These are phyloP conservation scores for Russula sp. DNA, from an alignment of 768 basidiomycete genomes.

Conservation along the genomic window DNA sequence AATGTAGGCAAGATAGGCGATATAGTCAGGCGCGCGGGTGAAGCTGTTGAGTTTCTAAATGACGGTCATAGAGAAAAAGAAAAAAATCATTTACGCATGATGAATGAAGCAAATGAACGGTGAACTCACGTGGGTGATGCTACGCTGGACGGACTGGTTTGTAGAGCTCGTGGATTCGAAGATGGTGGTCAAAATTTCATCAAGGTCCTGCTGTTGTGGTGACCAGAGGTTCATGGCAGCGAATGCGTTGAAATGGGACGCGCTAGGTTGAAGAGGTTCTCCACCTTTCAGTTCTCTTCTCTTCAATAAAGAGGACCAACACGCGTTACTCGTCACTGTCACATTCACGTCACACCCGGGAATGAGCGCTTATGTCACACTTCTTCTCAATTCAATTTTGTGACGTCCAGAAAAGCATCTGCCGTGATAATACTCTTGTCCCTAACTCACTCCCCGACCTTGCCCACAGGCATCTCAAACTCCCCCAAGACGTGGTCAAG, in stretches of 20 bases:
- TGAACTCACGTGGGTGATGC: constrained; percentile 69
- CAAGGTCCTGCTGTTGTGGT: constrained; percentile 78
- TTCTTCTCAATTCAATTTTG: not conserved
- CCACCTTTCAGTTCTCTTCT: constrained; percentile 13
- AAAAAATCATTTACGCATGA: constrained; percentile 20
- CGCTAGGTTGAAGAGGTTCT: constrained; percentile 15
- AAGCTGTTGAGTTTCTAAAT: constrained; percentile 78
- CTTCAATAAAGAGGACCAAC: constrained; percentile 16
- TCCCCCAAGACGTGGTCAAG: not conserved
- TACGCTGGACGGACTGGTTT: constrained; percentile 58
- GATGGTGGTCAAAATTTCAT: constrained; percentile 88
- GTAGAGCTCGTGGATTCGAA: constrained; percentile 83
- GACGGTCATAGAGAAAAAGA: constrained; percentile 4
- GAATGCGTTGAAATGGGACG: constrained; percentile 17
- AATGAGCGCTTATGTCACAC: constrained; percentile 4
- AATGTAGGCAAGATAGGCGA: constrained; percentile 93
- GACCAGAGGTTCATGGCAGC: constrained; percentile 57
- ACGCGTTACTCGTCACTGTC: constrained; percentile 16
- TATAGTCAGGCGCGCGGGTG: constrained; percentile 86
- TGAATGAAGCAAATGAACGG: constrained; percentile 21
- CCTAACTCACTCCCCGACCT: not conserved
- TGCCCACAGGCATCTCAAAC: not conserved
- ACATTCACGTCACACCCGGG: not conserved
- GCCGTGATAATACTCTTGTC: not conserved
- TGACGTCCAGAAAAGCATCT: not conserved